phyloP scores from a whole-genome alignment of 208 protist genomes.

The Leptomonas seymouri region DNA sequence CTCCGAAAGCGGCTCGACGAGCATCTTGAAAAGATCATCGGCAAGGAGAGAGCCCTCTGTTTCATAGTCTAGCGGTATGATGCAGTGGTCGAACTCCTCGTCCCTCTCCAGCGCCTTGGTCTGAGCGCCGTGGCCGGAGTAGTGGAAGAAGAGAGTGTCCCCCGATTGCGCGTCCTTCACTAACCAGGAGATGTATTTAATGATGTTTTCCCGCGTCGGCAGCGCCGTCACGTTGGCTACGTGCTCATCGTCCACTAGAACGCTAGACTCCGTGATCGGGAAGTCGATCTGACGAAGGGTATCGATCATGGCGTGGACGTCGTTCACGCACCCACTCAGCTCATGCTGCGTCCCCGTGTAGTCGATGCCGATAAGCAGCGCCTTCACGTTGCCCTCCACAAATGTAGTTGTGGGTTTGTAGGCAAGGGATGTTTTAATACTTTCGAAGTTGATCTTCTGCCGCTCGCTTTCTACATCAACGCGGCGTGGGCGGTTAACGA shows the following conservation, averaged over 20 bases:
- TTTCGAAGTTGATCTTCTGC: slow-evolving; percentile 45
- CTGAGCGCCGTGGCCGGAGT: slow-evolving; percentile 89
- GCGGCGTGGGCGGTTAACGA: slow-evolving; percentile 54
- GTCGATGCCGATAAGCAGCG: slow-evolving; percentile 92
- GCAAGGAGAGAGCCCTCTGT: slow-evolving; percentile 79
- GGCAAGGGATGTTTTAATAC: slow-evolving; percentile 67
- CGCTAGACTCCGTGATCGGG: slow-evolving; percentile 80
- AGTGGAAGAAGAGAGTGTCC: slow-evolving; percentile 92
- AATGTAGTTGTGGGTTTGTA: slow-evolving; percentile 59
- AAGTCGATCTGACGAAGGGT: slow-evolving; percentile 82
- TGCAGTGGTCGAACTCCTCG: slow-evolving; percentile 85
- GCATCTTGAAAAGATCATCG: slow-evolving; percentile 88
- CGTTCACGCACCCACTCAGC: slow-evolving; percentile 89
- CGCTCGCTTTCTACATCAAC: slow-evolving; percentile 59
- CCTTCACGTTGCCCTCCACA: slow-evolving; percentile 73
- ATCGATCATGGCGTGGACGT: slow-evolving; percentile 76
- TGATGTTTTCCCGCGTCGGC: slow-evolving; percentile 85
- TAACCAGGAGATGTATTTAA: slow-evolving; percentile 88
- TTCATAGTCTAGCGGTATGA: slow-evolving; percentile 84
- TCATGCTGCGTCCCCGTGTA: slow-evolving; percentile 69
- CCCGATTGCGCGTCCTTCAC: slow-evolving; percentile 72
- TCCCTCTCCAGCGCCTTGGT: slow-evolving; percentile 45
- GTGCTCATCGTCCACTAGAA: slow-evolving; percentile 78
- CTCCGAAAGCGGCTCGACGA: slow-evolving; percentile 72
- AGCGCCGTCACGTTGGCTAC: slow-evolving; percentile 75